These are phyloP conservation scores for Phalaenopsis hybrid DNA, from an alignment of 116 monocot species.

Conservation along the genomic window DNA sequence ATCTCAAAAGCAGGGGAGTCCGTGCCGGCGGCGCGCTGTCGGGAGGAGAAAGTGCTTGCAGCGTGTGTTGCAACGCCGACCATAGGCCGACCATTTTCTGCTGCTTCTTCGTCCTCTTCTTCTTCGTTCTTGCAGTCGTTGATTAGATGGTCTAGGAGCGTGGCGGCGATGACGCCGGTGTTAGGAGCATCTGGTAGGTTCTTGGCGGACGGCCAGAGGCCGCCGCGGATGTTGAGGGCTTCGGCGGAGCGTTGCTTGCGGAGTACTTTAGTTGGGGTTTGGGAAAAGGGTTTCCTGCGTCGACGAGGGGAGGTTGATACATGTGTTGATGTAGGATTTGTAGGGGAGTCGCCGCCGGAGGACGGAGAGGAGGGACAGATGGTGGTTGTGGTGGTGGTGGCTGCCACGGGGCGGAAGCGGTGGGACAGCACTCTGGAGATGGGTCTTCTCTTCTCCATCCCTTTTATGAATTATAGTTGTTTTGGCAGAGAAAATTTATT, in stretches of 20 bases:
- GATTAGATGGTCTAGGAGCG: constrained; percentile 3
- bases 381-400: background rate
- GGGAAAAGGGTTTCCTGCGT: background rate
- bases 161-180: background rate
- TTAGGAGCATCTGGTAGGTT: background rate
- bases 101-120: background rate
- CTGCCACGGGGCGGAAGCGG: background rate
- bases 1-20: background rate
- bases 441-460: background rate
- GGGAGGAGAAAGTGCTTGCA: constrained; percentile 4
- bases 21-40: background rate
- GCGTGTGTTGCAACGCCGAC: background rate
- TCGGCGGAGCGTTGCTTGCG: constrained; percentile 5
- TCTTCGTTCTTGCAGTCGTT: constrained; percentile 5
- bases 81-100: background rate
- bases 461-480: background rate
- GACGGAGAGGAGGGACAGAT: background rate
- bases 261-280: background rate
- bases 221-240: background rate
- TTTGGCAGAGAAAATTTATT: no score
- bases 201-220: constrained; percentile 8
- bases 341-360: background rate
- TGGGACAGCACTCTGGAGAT: background rate
- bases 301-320: background rate
- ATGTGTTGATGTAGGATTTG: no score